Conservation (phyloP, 768 basidiomycete genomes). For the Boletus subparvulus region DNA sequence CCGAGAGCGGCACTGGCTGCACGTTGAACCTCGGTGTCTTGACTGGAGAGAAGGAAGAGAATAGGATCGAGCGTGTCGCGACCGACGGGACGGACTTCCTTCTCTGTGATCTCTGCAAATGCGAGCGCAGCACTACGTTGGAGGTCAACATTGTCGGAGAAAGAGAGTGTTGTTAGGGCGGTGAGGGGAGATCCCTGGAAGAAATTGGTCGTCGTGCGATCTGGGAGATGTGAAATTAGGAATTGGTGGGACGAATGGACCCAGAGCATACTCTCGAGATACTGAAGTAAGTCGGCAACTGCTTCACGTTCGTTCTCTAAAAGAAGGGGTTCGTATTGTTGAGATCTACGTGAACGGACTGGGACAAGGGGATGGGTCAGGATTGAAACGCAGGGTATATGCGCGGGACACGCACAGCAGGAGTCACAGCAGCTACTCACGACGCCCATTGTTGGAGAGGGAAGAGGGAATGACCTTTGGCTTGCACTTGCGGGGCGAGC, state of each 20-base stretch:
- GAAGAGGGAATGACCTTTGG: constrained; percentile 1
- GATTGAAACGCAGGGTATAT: constrained; percentile 1
- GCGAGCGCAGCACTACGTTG: constrained; percentile 97
- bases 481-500: constrained; percentile 10
- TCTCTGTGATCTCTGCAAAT: constrained; percentile 99
- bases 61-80: constrained; percentile 98
- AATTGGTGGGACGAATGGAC: not conserved
- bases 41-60: constrained; percentile 92
- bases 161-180: constrained; percentile 94
- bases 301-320: constrained; percentile 96
- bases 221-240: constrained; percentile 29
- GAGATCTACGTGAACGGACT: constrained; percentile 83
- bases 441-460: constrained; percentile 58
- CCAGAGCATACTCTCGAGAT: constrained; percentile 81
- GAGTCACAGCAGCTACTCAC: constrained; percentile 79
- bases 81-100: constrained; percentile 95
- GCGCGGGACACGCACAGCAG: constrained; percentile 58
- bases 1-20: constrained; percentile 97
- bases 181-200: constrained; percentile 90
- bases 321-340: constrained; percentile 82
- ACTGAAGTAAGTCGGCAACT: constrained; percentile 95
- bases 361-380: constrained; percentile 25
- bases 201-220: constrained; percentile 98
- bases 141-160: constrained; percentile 98
- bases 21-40: constrained; percentile 98